A percentile compares a stretch with the other conserved stretches of the same genome.
Conservation (phyloP, 1,139 yeast species). For the Diutina sp. region DNA sequence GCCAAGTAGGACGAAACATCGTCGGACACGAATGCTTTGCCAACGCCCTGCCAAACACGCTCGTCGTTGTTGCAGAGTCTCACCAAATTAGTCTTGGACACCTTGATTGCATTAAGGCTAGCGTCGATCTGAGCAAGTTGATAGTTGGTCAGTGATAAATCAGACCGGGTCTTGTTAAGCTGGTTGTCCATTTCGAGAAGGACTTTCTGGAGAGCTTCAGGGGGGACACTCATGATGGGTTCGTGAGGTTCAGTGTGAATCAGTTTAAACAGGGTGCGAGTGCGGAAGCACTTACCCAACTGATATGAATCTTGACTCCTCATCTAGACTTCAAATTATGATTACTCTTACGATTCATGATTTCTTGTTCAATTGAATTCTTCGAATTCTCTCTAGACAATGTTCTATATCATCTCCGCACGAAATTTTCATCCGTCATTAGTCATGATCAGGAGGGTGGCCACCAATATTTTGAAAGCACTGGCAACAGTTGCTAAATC, state of each 20-base stretch:
- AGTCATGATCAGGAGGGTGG: background rate
- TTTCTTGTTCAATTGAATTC: background rate
- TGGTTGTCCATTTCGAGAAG: constrained; percentile 54
- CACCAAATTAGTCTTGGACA: constrained; percentile 43
- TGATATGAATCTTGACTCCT: too few relatives aligned
- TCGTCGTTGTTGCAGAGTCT: constrained; percentile 25
- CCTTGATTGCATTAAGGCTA: constrained; percentile 42
- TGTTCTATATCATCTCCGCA: background rate
- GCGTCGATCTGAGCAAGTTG: constrained; percentile 48
- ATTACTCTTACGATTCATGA: background rate
- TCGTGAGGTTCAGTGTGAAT: background rate
- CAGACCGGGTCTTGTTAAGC: constrained; percentile 47
- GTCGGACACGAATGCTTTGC: constrained; percentile 51
- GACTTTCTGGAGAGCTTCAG: constrained; percentile 39
- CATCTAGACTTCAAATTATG: too few relatives aligned
- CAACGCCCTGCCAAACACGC: constrained; percentile 75
- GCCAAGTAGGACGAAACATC: constrained; percentile 33
- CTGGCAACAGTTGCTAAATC: background rate
- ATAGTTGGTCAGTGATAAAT: constrained; percentile 46
- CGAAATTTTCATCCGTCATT: background rate
- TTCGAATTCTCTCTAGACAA: background rate
- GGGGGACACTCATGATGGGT: constrained; percentile 26
- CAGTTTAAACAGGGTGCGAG: background rate
- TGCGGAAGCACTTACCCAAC: background rate
- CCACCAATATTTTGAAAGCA: background rate